Base-by-base conservation (phyloP, 1,284 basidiomycete genomes). In the Cutaneotrichosporon sp. region DNA sequence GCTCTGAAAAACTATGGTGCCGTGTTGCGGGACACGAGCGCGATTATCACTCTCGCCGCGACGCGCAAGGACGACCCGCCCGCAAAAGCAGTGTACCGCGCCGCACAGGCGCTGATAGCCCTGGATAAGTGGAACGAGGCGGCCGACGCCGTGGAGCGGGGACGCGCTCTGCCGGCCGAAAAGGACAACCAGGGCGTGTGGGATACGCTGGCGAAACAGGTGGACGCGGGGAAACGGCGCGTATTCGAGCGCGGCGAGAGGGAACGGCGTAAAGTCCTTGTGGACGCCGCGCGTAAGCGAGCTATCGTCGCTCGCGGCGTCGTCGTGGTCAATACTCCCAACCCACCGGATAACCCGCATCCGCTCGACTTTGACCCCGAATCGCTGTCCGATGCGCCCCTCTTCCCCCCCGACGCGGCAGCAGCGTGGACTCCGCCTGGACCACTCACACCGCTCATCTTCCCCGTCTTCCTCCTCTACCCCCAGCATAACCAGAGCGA, bases 401-500 rank as follows among this genome's bases (percentile, higher is more conserved):
- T 67, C 3, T 52, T 34, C 47, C 59, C 55, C 7, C 52, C 47
- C 36, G 77, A 79, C 15, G 75, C 35, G 26, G 55, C 69, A 13
- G 63, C 61, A 77, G 81, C 56, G 81, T 90, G 74, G 86, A 83
- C 67, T 65, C 80, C 45, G 1, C 68, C 74, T 0, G 40, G 36
- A 3, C 65, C 67, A 76, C 83, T 64, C 8, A 62, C 64, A 78
- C 83, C 87, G 0, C 76, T 97, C 47, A 77, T 94, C 55, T 78
- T 96, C 67, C 92, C 94, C 4, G 84, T 88, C 18, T 88, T 96
- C 76, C 85, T 97, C 72, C 80, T 97, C 56, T 97, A 97, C 72
- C 96, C 96, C 2, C 85, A 90, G 72, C 80, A 93, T 65, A 82
- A 85, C 26, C 89, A 84, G 21, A 88, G 90, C 45, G 93, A 99